Base-by-base conservation (phyloP, 768 basidiomycete genomes). In the Rhizopogon salebrosus region DNA sequence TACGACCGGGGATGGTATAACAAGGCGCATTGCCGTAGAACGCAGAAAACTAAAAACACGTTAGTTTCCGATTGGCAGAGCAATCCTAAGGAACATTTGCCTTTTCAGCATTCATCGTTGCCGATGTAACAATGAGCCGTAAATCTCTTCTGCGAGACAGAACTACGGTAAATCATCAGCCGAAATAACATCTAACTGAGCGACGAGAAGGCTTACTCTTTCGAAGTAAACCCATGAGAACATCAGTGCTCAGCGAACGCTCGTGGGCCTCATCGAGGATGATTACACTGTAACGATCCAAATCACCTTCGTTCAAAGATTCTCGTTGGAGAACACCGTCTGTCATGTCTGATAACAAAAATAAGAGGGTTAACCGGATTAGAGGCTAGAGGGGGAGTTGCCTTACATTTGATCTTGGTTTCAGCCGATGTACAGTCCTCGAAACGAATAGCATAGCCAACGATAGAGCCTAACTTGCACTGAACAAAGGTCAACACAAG, bases 191-290 rank as follows among this genome's bases (percentile, higher is more conserved):
- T 35, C 1, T 14, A 16, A 34, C 41, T 3, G 27, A 22, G 3
- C 0, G 48, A 37, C n/a, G 36, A 48, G 7, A 22, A 36, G 6
- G 66, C 87, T 59, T 63, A 95, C 95, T 91, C 72, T 98, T 99
- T 49, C 84, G 79, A 18, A 98, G 73, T 34, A 99, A 74, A 64
- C 97, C 97, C 97, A 99, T 98, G 26, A 99, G 75, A 16, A 98
- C 95, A 65, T 98, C 97, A 11, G 97, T 99, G 67, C 92, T 98
- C 49, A 99, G 75, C 0, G 95, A 98, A 22, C 95, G 87, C 67
- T 98, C 97, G 67, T 98, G 97, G 2, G 97, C 97, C 73, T 98
- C 97, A 63, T 99, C 97, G n/a, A 98, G 79, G 58, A 99, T 98
- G 64, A 99, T 91, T 58, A 95, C 89, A 54, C 89, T 95, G 65